These are phyloP conservation scores for Fusarium buxicola DNA, from an alignment of 2,329 filamentous ascomycete genomes.

Conservation along the genomic window DNA sequence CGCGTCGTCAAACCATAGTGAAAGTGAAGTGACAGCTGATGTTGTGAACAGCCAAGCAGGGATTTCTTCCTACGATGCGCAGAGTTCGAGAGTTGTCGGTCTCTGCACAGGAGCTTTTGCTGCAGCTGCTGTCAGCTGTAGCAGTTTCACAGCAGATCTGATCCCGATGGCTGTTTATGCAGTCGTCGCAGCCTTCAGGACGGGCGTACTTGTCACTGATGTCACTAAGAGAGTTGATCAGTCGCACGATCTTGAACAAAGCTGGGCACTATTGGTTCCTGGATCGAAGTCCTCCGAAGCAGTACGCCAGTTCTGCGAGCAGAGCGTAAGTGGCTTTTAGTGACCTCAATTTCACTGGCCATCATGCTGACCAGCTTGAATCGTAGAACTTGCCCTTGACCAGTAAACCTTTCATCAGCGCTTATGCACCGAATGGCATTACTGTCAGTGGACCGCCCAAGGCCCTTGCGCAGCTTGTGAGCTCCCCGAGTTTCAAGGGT, in stretches of 20 bases:
- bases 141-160: slow-evolving; percentile 33
- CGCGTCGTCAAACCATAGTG: rapidly evolving
- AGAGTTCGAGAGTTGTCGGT: slow-evolving; percentile 29
- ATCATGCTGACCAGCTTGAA: neutral
- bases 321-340: neutral
- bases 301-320: slow-evolving; percentile 10
- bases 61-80: slow-evolving; percentile 30
- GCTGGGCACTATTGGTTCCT: slow-evolving; percentile 35
- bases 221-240: slow-evolving; percentile 19
- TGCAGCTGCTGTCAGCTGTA: slow-evolving; percentile 37
- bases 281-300: slow-evolving; percentile 15
- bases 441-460: slow-evolving; percentile 35
- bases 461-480: slow-evolving; percentile 23
- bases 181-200: slow-evolving; percentile 30
- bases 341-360: rapidly evolving
- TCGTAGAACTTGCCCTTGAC: slow-evolving; percentile 20
- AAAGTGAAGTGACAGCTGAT: neutral
- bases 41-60: slow-evolving; percentile 3
- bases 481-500: slow-evolving; percentile 7
- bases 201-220: slow-evolving; percentile 32
- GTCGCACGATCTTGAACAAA: slow-evolving; percentile 17
- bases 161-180: slow-evolving; percentile 32
- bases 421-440: slow-evolving; percentile 33
- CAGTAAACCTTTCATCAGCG: slow-evolving; percentile 36
- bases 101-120: slow-evolving; percentile 40